Percentiles rank a stretch among this genome's conserved stretches.
Conservation (phyloP, 306 rosid species). For the Elaeagnus macrophylla region DNA sequence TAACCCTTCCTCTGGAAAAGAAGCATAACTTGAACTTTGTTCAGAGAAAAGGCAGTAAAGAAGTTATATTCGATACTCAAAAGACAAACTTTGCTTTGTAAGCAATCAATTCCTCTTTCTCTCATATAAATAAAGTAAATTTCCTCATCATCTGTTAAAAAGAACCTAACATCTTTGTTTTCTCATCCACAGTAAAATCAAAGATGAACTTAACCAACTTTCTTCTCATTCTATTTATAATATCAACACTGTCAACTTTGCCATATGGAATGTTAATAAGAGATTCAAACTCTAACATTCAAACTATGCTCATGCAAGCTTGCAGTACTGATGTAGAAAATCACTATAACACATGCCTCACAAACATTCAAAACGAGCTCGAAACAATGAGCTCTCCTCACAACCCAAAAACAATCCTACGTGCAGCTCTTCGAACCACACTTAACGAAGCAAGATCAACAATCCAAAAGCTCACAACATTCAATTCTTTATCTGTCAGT, state of each 20-base stretch:
- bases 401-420: slow-evolving; percentile 34
- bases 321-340: slow-evolving; percentile 42
- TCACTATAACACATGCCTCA: slow-evolving; percentile 40
- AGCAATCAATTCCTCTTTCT: slow-evolving; percentile 3
- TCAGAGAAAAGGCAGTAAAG: slow-evolving; percentile 36
- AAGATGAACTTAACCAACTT: slow-evolving; percentile 40
- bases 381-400: slow-evolving; percentile 19
- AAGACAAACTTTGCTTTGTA: slow-evolving; percentile 19
- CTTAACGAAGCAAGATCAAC: slow-evolving; percentile 56
- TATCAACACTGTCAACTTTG: slow-evolving; percentile 29
- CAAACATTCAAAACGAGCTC: slow-evolving; percentile 49
- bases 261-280: slow-evolving; percentile 28
- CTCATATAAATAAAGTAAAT: slow-evolving; percentile 24
- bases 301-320: slow-evolving; percentile 49
- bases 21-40: slow-evolving; percentile 53
- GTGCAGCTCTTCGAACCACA: slow-evolving; percentile 57
- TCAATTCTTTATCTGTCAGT: slow-evolving; percentile 52
- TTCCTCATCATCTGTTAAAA: neutral
- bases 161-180: slow-evolving; percentile 14
- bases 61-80: slow-evolving; percentile 23
- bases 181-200: slow-evolving; percentile 18
- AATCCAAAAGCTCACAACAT: slow-evolving; percentile 49
- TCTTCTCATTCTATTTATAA: slow-evolving; percentile 31
- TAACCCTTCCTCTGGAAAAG: slow-evolving; percentile 37
- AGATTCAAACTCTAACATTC: slow-evolving; percentile 34